Conservation (phyloP, 2,329 filamentous ascomycete species). For the Leptosphaerulina australis region DNA sequence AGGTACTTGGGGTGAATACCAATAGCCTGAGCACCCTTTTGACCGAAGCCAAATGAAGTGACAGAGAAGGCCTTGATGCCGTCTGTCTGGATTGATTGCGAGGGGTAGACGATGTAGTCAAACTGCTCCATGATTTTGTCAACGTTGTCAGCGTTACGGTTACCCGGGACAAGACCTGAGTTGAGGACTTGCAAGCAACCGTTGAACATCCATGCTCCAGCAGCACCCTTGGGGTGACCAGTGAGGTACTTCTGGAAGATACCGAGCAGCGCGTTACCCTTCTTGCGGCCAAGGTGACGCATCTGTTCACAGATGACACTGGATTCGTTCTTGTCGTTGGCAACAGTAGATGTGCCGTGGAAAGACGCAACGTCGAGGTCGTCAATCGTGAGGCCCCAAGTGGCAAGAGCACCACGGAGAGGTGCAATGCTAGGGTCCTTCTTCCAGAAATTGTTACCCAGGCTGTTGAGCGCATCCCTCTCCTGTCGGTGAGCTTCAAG, state of each 20-base stretch:
- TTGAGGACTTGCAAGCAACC: constrained; percentile 95
- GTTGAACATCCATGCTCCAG: constrained; percentile 99
- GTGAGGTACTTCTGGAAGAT: constrained; percentile 99
- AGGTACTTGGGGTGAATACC: constrained; percentile 97
- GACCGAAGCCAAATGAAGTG: constrained; percentile 98
- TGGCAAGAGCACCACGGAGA: constrained; percentile 91
- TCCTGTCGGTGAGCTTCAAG: constrained; percentile 86
- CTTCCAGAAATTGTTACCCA: constrained; percentile 99
- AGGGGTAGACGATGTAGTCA: constrained; percentile 97
- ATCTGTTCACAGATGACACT: constrained; percentile 97
- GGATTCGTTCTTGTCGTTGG: constrained; percentile 99
- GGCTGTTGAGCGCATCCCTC: constrained; percentile 88
- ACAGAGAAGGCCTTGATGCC: constrained; percentile 98
- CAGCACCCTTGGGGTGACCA: constrained; percentile 98
- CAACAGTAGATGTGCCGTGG: constrained; percentile 97
- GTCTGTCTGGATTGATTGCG: constrained; percentile 93
- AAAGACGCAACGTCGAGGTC: constrained; percentile 95
- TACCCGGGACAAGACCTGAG: constrained; percentile 90
- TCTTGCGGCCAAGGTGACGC: constrained; percentile 89
- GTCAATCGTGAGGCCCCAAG: constrained; percentile 97
- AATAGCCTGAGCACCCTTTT: constrained; percentile 97
- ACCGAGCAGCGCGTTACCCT: constrained; percentile 94
- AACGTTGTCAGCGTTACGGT: constrained; percentile 97
- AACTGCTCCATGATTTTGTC: constrained; percentile 97
- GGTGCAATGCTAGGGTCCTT: constrained; percentile 91